Evolutionary conservation across 179 eudicot species (phyloP), one percentile per base, ranked within the genome.

Genomic region (Silene vulgaris): DNA sequence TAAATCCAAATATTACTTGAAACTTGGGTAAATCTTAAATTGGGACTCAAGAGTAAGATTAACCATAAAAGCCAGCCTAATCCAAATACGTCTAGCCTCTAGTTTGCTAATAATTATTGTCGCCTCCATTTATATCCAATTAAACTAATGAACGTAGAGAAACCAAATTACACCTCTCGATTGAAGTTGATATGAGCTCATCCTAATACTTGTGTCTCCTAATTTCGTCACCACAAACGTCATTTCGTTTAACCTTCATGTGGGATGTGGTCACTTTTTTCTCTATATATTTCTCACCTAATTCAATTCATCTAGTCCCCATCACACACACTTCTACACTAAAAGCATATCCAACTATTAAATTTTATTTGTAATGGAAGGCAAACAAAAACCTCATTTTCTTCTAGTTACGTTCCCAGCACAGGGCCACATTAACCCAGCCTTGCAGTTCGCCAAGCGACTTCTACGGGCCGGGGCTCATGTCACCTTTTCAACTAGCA

Each of bases 371-470:
- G 26, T 23, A 23, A 23, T 23, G 83, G 80, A 63, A 19, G 56
- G 0, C 11, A 30, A 70, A 11, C 79, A 81, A 40, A 81, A 74
- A 29, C 81, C 87, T 8, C 88, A 87, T 76, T 67, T 90, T 63
- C 84, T 90, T 23, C 64, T 90, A 0, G 69, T 88, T 1, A 74
- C 87, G 1, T 80, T n/a, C 78, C 87, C 92, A 0, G 74, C 85
- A 3, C 97, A 89, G 76, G 91, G 97, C 72, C 94, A 88, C 81
- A 83, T 91, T 54, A 89, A 89, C 85, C 97, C 97, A 0, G 77
- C 88, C 62, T 83, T 91, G 17, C 84, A 83, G 3, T 86, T 90
- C 61, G 88, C 89, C 2, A 84, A 78, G 54, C 81, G 83, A n/a
- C 86, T 89, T 11, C 67, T 80, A 21, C 52, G 62, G 8, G 76